A percentile compares a stretch with the other conserved stretches of the same genome.
These are phyloP conservation scores for Populus ilicifolia DNA, from an alignment of 345 rosid genomes.

Conservation along the genomic window DNA sequence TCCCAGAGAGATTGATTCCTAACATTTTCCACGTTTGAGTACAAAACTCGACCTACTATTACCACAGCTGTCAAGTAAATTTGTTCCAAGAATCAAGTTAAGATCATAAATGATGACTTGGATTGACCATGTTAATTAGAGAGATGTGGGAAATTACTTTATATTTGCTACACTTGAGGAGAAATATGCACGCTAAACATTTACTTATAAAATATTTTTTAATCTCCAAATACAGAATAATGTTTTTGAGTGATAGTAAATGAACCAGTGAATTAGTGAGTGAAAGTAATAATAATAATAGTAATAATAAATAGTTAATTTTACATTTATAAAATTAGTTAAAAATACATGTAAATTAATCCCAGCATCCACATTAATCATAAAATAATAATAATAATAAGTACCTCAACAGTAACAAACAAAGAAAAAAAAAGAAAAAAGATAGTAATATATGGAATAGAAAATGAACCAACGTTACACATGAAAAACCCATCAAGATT, in stretches of 20 bases:
- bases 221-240: not conserved
- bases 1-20: conserved; percentile 4
- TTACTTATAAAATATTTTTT: too few species aligned
- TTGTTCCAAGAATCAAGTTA: not conserved
- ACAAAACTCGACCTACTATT: not conserved
- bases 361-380: rapidly evolving
- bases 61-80: not conserved
- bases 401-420: too few species aligned
- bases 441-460: not conserved
- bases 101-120: not conserved
- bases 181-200: too few species aligned
- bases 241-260: not conserved
- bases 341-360: rapidly evolving
- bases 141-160: not conserved
- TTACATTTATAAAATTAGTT: rapidly evolving
- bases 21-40: not conserved
- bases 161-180: too few species aligned
- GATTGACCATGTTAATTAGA: not conserved
- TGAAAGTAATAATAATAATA: too few species aligned
- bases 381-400: not conserved
- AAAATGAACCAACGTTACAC: not conserved
- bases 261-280: too few species aligned
- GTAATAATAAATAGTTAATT: too few species aligned
- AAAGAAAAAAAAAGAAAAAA: too few species aligned
- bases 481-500: conserved; percentile 20